Evolutionary conservation across 139 green algal species (phyloP).

Genomic region (Haematococcus sp.): DNA sequence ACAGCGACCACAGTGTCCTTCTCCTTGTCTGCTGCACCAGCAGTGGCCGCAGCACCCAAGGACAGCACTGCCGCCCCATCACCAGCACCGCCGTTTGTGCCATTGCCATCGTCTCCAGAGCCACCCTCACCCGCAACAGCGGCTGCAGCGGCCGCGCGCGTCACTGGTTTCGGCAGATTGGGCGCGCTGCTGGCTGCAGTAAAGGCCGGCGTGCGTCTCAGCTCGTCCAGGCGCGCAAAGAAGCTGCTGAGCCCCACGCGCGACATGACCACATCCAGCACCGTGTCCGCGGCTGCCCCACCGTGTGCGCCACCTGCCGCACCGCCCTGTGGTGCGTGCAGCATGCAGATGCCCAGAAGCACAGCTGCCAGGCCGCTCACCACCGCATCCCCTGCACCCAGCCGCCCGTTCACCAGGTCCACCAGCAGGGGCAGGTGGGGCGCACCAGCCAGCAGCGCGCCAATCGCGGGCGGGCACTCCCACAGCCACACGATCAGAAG

Average conservation of each 20-base stretch:
- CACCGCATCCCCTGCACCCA: neutral
- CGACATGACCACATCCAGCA: constrained; percentile 55
- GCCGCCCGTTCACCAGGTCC: constrained; percentile 30
- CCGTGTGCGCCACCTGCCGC: neutral
- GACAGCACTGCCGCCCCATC: no score
- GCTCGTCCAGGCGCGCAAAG: constrained; percentile 37
- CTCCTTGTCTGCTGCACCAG: no score
- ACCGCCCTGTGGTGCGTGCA: constrained; percentile 30
- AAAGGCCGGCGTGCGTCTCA: constrained; percentile 33
- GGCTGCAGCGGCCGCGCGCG: constrained; percentile 40
- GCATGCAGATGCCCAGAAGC: constrained; percentile 66
- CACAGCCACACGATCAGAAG: constrained; percentile 70
- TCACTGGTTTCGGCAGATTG: constrained; percentile 36
- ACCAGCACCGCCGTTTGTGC: neutral
- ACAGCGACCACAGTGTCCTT: neutral
- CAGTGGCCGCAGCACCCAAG: no score
- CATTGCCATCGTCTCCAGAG: neutral
- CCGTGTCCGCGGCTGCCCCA: constrained; percentile 1
- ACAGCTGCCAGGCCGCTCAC: constrained; percentile 60
- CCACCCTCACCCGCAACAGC: constrained; percentile 14
- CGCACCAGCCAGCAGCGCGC: constrained; percentile 40
- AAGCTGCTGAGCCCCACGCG: constrained; percentile 38
- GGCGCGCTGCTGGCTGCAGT: neutral
- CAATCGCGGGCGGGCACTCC: constrained; percentile 54
- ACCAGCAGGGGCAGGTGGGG: constrained; percentile 50